Evolutionary conservation across 371 early-diverging fungal genomes (phyloP).

Genomic region (Funneliformis caledonium): DNA sequence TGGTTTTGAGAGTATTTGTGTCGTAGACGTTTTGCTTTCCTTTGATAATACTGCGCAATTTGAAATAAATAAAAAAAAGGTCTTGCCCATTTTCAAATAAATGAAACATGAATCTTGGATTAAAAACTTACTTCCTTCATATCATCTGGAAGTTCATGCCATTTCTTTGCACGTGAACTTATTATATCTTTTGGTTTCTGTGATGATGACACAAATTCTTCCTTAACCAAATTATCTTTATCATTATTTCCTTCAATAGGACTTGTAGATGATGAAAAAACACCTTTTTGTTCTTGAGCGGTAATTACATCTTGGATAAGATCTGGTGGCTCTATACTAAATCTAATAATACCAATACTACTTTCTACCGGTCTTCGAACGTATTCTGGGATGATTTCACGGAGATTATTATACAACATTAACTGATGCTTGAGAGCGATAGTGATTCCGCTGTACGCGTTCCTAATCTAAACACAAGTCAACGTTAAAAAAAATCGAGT

Average conservation of each 20-base stretch:
- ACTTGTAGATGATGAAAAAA: no score
- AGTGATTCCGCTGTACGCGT: neutral
- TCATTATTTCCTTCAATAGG: neutral
- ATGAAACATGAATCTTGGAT: neutral
- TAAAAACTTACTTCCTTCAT: neutral
- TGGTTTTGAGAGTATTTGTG: neutral
- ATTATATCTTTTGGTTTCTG: neutral
- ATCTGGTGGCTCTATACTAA: neutral
- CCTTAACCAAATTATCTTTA: neutral
- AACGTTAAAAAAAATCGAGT: neutral
- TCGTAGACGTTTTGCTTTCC: neutral
- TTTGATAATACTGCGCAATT: neutral
- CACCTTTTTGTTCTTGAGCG: neutral
- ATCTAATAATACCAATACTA: neutral
- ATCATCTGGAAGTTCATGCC: neutral
- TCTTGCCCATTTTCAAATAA: neutral
- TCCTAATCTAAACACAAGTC: neutral
- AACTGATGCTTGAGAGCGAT: neutral
- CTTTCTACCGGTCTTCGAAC: neutral
- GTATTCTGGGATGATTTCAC: neutral
- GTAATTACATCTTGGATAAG: neutral
- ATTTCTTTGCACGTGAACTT: neutral
- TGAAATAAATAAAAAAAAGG: neutral
- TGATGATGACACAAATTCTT: neutral
- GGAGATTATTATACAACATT: neutral